A percentile compares a stretch with the other conserved stretches of the same genome.
phyloP scores from a whole-genome alignment of 176 grass and related monocot genomes.

The Ampelocalamus luodianensis region DNA sequence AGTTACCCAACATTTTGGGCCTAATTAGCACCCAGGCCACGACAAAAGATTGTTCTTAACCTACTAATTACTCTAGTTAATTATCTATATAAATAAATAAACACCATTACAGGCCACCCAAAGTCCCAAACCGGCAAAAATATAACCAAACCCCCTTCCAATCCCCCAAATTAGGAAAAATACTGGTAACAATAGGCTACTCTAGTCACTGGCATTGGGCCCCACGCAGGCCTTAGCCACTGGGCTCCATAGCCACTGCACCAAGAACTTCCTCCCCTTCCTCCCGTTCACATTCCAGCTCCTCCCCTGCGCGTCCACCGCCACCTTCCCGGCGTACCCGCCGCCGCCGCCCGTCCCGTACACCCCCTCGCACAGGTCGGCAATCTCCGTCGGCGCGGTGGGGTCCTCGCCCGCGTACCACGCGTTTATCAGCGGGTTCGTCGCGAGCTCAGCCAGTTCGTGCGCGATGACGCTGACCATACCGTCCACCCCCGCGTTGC shows the following conservation, averaged over 20 bases:
- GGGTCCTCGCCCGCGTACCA: constrained; percentile 81
- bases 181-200: background rate
- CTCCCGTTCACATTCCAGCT: constrained; percentile 69
- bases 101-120: too few species aligned
- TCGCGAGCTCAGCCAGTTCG: constrained; percentile 74
- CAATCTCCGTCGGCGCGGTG: constrained; percentile 70
- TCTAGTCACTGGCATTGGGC: constrained; percentile 38
- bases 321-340: constrained; percentile 64
- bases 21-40: too few species aligned
- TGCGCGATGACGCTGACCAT: constrained; percentile 79
- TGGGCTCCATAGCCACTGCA: constrained; percentile 81
- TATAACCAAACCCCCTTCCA: too few species aligned
- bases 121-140: too few species aligned
- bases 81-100: too few species aligned
- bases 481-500: constrained; percentile 67
- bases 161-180: too few species aligned
- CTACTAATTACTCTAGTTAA: too few species aligned
- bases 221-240: constrained; percentile 32
- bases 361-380: constrained; percentile 75
- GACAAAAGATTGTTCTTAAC: too few species aligned
- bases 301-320: constrained; percentile 44
- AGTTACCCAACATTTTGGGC: too few species aligned
- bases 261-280: constrained; percentile 62
- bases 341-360: constrained; percentile 75
- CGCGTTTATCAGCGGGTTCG: constrained; percentile 70